Conservation (phyloP, 345 rosid species). For the Chamaenerion angustifolium region DNA sequence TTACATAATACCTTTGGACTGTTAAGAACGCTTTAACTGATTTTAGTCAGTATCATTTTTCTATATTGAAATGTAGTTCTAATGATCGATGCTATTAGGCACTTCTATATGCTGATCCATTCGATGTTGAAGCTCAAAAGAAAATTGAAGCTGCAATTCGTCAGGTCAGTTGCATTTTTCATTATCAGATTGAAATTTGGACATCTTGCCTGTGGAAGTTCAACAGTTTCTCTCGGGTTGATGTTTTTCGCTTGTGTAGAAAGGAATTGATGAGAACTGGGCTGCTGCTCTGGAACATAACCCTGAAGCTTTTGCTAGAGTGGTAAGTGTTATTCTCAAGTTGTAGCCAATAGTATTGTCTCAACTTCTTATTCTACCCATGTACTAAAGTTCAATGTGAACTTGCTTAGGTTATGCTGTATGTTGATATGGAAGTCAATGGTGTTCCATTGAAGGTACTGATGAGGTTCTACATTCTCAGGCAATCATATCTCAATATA, state of each 20-base stretch:
- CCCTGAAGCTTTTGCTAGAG: constrained; percentile 97
- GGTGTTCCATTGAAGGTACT: constrained; percentile 84
- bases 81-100: constrained; percentile 27
- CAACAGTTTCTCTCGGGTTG: background rate
- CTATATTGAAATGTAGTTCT: background rate
- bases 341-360: constrained; percentile 4
- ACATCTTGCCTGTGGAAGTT: background rate
- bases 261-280: constrained; percentile 99
- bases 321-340: constrained; percentile 44
- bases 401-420: constrained; percentile 68
- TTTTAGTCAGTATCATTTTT: background rate
- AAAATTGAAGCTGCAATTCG: constrained; percentile 97
- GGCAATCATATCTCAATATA: too few relatives aligned
- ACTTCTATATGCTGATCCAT: constrained; percentile 89
- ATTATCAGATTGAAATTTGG: constrained; percentile 4
- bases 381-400: constrained; percentile 7
- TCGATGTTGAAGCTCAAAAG: constrained; percentile 91
- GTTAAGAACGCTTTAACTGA: background rate
- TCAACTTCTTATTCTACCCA: constrained; percentile 1
- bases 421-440: constrained; percentile 98
- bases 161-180: constrained; percentile 41
- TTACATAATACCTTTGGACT: background rate
- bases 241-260: constrained; percentile 24
- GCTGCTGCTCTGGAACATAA: constrained; percentile 95
- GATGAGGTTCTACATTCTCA: too few relatives aligned